phyloP scores from a whole-genome alignment of 352 stramenopile genomes.

The Phytopythium vexans region DNA sequence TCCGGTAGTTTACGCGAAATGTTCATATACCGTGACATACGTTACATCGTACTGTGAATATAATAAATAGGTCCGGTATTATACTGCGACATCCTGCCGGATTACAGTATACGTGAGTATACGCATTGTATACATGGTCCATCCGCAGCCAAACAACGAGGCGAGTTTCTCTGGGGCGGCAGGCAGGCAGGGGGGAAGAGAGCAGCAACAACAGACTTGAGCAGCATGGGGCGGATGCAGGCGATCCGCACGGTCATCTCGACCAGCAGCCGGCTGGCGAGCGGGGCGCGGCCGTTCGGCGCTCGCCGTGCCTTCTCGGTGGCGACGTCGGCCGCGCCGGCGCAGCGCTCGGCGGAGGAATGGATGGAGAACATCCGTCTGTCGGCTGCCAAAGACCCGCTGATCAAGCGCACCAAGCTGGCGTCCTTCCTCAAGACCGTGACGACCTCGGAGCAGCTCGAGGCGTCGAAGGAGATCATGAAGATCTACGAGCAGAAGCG shows the following conservation, averaged over 20 bases:
- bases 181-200: slow-evolving; percentile 1
- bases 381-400: slow-evolving; percentile 66
- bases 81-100: too few relatives aligned
- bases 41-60: too few relatives aligned
- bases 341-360: slow-evolving; percentile 55
- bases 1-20: too few relatives aligned
- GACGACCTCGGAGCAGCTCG: slow-evolving; percentile 75
- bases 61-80: too few relatives aligned
- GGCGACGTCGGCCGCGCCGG: slow-evolving; percentile 18
- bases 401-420: slow-evolving; percentile 84
- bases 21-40: too few relatives aligned
- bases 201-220: neutral
- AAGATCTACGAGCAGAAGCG: slow-evolving; percentile 87
- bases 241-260: slow-evolving; percentile 66
- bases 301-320: slow-evolving; percentile 31
- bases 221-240: slow-evolving; percentile 41
- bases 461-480: slow-evolving; percentile 83
- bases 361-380: slow-evolving; percentile 82
- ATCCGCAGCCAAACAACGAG: too few relatives aligned
- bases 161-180: neutral
- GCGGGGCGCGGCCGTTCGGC: slow-evolving; percentile 24
- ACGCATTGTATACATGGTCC: too few relatives aligned
- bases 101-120: too few relatives aligned
- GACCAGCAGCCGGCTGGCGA: slow-evolving; percentile 37
- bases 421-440: slow-evolving; percentile 82